Evolutionary conservation across 2,329 filamentous ascomycete species (phyloP).

Genomic region (Remersonia thermophila): DNA sequence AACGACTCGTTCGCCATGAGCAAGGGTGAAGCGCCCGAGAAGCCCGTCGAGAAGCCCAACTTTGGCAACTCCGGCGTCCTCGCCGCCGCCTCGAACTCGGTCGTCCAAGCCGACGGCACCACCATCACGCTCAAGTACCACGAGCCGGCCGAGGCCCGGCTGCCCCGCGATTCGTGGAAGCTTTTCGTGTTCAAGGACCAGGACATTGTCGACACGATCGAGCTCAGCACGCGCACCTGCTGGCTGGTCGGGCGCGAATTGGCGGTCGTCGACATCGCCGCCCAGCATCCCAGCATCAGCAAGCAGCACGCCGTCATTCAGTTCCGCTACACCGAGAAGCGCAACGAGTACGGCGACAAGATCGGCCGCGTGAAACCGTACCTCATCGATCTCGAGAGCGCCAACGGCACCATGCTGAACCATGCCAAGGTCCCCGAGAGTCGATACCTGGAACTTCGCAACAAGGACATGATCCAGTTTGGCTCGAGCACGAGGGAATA

Average conservation of each 20-base stretch:
- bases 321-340: constrained; percentile 73
- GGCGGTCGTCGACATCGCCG: constrained; percentile 66
- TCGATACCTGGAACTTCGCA: constrained; percentile 72
- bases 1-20: constrained; percentile 46
- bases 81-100: constrained; percentile 73
- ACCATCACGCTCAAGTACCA: constrained; percentile 85
- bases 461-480: constrained; percentile 83
- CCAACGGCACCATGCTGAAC: constrained; percentile 81
- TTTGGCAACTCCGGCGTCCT: constrained; percentile 68
- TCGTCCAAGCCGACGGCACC: constrained; percentile 59
- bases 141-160: constrained; percentile 85
- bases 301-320: constrained; percentile 95
- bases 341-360: constrained; percentile 78
- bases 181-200: constrained; percentile 84
- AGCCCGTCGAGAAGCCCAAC: constrained; percentile 79
- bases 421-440: constrained; percentile 59
- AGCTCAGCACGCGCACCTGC: constrained; percentile 64
- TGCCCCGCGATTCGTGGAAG: constrained; percentile 70
- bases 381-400: constrained; percentile 84
- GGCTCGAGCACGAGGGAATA: constrained; percentile 85
- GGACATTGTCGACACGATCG: constrained; percentile 70
- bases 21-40: constrained; percentile 35
- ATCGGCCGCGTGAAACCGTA: constrained; percentile 73
- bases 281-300: constrained; percentile 85
- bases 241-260: constrained; percentile 81